Base-by-base conservation (phyloP, 1,139 yeast species). In the Yamadazyma conglobata region DNA sequence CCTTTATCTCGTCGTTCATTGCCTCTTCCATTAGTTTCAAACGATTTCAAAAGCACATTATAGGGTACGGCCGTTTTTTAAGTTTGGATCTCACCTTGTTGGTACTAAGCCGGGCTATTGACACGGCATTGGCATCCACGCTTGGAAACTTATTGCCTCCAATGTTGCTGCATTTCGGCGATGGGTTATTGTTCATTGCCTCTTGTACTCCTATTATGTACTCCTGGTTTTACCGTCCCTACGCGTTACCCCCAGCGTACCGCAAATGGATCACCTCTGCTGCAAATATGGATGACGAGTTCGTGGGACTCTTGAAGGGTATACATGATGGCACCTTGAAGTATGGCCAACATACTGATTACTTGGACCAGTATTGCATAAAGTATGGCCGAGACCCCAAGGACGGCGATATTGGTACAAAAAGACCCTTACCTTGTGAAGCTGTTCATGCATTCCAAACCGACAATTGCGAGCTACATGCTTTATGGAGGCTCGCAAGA, bases 191-290 rank as follows among this genome's bases (percentile, higher is more conserved):
- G 20, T 61, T 61, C 30, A 48, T 56, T 13, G 48, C 38, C 2
- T 52, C 64, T 19, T 48, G 60, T 39, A 35, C 55, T 9, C 47
- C 52, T 13, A 60, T 61, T 25, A 61, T 61, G 68, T 59, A 45
- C 37, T 42, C 59, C 17, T 61, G 68, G 68, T 60, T 61, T 39
- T 60, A 38, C 37, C 32, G 47, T 25, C 65, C 64, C 2, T 43
- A 51, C 6, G 41, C 44, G 12, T 44, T 61, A 15, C 67, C 67
- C 10, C 65, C 66, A 1, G 55, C 61, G n/a, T 61, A 61, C 35
- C 43, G 57, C 18, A 53, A 55, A 31, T 61, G 68, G 68, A 60
- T 61, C 36, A 60, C 68, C 4, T 53, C 61, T n/a, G 68, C 68
- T 12, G 68, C 68, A 6, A 56, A 56, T 35, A 60, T 61, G 68